Evolutionary conservation across 2,329 filamentous ascomycete species (phyloP).

Genomic region (Mollisia scopiformis): DNA sequence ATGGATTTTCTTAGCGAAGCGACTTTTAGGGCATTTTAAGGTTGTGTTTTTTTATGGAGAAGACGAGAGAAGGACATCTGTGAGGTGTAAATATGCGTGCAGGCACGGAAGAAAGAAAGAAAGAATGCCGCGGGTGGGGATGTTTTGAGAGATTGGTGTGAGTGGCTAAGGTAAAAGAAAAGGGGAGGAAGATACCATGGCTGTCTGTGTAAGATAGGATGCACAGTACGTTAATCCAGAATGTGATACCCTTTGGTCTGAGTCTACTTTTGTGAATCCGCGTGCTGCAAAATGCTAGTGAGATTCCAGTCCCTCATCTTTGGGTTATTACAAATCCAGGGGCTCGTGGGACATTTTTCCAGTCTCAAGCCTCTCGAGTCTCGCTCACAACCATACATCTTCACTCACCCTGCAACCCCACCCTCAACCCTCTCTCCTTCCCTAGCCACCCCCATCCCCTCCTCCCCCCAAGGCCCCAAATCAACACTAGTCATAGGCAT

Average conservation of each 20-base stretch:
- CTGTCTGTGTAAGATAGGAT: constrained; percentile 22
- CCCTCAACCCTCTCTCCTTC: too few relatives aligned
- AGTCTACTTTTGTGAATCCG: too few relatives aligned
- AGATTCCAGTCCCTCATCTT: too few relatives aligned
- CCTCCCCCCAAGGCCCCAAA: too few relatives aligned
- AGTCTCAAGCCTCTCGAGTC: too few relatives aligned
- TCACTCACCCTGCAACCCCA: too few relatives aligned
- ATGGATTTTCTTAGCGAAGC: neutral
- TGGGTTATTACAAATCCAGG: too few relatives aligned
- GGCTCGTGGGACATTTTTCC: too few relatives aligned
- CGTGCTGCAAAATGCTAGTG: too few relatives aligned
- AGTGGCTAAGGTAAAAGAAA: neutral
- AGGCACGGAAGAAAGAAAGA: constrained; percentile 15
- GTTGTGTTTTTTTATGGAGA: neutral
- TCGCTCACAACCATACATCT: too few relatives aligned
- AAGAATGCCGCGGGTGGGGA: neutral
- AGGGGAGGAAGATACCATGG: constrained; percentile 13
- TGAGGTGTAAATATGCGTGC: constrained; percentile 22
- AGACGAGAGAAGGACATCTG: neutral
- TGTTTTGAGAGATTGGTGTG: neutral
- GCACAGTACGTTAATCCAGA: constrained; percentile 20
- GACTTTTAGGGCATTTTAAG: neutral
- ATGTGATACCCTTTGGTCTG: constrained; percentile 23
- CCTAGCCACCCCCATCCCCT: too few relatives aligned
- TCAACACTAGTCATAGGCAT: too few relatives aligned